Conservation (phyloP, 148 eudicot species). For the Fagopyrum homotropicum region DNA sequence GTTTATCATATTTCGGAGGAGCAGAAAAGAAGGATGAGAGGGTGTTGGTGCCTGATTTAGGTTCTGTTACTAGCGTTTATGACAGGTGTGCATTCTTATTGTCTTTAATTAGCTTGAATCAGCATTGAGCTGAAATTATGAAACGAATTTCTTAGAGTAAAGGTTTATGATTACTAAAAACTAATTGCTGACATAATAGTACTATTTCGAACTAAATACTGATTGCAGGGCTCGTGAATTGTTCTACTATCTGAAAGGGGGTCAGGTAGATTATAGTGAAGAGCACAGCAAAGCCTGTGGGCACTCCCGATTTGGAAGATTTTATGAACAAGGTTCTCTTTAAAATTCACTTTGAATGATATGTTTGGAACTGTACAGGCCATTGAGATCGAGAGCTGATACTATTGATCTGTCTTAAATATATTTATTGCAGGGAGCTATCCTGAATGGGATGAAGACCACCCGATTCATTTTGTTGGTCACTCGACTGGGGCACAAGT, state of each 20-base stretch:
- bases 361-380: background rate
- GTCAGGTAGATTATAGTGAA: conserved; percentile 91
- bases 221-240: conserved; percentile 78
- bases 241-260: conserved; percentile 97
- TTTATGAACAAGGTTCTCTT: conserved; percentile 60
- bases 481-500: conserved; percentile 97
- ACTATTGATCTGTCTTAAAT: background rate
- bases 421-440: conserved; percentile 47
- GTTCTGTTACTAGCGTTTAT: conserved; percentile 81
- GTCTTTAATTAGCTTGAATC: background rate
- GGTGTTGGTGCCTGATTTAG: conserved; percentile 94
- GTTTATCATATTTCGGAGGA: conserved; percentile 83
- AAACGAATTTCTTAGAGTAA: background rate
- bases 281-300: conserved; percentile 90
- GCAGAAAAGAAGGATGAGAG: conserved; percentile 95
- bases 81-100: conserved; percentile 48
- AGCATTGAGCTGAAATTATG: background rate
- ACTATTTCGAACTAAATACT: background rate
- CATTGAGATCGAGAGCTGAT: background rate
- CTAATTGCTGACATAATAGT: no score
- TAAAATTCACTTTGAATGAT: background rate
- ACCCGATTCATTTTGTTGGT: conserved; percentile 93
- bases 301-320: conserved; percentile 75
- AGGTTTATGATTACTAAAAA: no score
- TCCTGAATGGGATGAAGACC: conserved; percentile 90